These are phyloP conservation scores for Xylariaceae sp. DNA, from an alignment of 2,329 filamentous ascomycete species.

Conservation along the genomic window DNA sequence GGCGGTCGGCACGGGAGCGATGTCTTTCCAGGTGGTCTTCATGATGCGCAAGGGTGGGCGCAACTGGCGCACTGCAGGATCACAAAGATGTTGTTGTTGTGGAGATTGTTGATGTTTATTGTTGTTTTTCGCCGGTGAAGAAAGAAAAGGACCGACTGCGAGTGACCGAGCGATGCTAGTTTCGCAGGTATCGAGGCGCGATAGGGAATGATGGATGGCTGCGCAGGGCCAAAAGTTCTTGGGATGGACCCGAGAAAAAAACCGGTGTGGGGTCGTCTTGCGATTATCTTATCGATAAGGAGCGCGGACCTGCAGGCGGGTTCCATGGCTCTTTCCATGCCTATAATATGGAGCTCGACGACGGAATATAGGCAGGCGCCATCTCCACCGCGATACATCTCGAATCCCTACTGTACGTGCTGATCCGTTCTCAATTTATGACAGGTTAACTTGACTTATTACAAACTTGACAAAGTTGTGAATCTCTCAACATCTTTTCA, in stretches of 20 bases:
- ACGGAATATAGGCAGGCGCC: no score
- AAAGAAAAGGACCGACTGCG: not conserved
- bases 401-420: no score
- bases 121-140: no score
- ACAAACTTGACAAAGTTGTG: no score
- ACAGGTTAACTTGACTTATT: no score
- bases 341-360: no score
- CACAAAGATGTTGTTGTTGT: not conserved
- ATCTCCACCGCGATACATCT: no score
- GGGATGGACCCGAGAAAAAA: slow-evolving; percentile 16
- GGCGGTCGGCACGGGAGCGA: slow-evolving; percentile 81
- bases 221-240: not conserved
- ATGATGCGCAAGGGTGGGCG: slow-evolving; percentile 38
- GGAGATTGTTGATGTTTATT: not conserved
- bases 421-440: no score
- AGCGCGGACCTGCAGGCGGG: not conserved
- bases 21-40: slow-evolving; percentile 68
- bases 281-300: slow-evolving; percentile 17
- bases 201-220: not conserved
- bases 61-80: slow-evolving; percentile 12
- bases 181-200: not conserved
- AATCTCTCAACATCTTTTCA: no score
- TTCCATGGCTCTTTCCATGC: not conserved
- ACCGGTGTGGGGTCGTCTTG: slow-evolving; percentile 15
- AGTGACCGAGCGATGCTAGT: not conserved